Evolutionary conservation across 106 monocot species (phyloP).

Genomic region (Agapanthus africanus): DNA sequence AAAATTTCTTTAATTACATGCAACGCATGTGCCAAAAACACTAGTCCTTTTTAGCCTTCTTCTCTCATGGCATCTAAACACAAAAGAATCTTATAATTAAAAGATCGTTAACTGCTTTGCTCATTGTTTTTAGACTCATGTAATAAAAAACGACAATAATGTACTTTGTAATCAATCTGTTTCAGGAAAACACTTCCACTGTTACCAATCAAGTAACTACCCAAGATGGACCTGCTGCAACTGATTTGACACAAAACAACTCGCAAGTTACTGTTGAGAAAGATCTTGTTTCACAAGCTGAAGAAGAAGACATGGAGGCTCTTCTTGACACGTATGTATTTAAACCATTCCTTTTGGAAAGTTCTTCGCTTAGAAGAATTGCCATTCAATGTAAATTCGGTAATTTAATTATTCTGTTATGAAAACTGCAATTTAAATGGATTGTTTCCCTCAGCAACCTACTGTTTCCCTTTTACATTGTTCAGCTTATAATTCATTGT

Average conservation of each 20-base stretch:
- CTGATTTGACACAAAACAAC: constrained; percentile 39
- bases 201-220: constrained; percentile 32
- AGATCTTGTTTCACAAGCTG: constrained; percentile 91
- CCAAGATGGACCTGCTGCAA: constrained; percentile 50
- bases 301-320: constrained; percentile 96
- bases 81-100: not conserved
- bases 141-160: not conserved
- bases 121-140: not conserved
- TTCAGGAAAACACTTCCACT: constrained; percentile 78
- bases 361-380: not conserved
- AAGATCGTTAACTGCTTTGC: not conserved
- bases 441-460: not conserved
- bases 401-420: not conserved
- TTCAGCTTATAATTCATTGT: not conserved
- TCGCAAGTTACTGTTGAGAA: constrained; percentile 80
- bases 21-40: no score
- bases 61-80: not conserved
- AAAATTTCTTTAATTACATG: no score
- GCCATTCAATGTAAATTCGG: not conserved
- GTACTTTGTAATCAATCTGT: no score
- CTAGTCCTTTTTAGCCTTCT: not conserved
- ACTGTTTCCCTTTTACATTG: not conserved
- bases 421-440: not conserved
- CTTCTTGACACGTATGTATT: constrained; percentile 78
- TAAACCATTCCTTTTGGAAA: not conserved